Evolutionary conservation across 2,329 filamentous ascomycete genomes (phyloP).

Genomic region (Xylaria digitata): DNA sequence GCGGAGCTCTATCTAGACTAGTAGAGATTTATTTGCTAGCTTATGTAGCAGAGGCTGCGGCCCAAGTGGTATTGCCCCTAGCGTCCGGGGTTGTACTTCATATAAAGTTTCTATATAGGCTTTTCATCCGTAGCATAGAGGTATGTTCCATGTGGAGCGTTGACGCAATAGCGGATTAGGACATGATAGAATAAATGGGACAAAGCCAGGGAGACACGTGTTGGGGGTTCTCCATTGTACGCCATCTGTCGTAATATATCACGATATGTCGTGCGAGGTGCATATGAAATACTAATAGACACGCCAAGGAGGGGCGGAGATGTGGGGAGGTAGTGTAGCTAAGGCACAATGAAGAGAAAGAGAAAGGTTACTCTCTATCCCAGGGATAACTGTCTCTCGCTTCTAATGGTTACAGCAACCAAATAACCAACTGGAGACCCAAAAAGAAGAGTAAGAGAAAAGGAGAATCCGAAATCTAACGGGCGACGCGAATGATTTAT

Average conservation of each 20-base stretch:
- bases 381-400: neutral
- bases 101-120: neutral
- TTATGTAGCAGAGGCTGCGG: no score
- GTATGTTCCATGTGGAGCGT: neutral
- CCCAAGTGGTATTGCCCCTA: no score
- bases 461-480: neutral
- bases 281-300: conserved; percentile 12
- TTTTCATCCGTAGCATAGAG: neutral
- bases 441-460: neutral
- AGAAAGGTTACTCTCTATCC: neutral
- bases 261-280: conserved; percentile 33
- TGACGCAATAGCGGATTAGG: neutral
- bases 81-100: neutral
- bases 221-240: neutral
- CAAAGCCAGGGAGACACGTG: neutral
- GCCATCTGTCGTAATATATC: conserved; percentile 30
- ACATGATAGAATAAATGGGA: neutral
- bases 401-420: neutral
- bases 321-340: neutral
- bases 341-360: neutral
- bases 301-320: conserved; percentile 11
- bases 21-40: no score
- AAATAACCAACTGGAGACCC: neutral
- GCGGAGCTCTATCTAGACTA: no score
- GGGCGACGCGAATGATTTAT: conserved; percentile 25